phyloP scores from a whole-genome alignment of 2,329 filamentous ascomycete species.

The Exophiala sp. region DNA sequence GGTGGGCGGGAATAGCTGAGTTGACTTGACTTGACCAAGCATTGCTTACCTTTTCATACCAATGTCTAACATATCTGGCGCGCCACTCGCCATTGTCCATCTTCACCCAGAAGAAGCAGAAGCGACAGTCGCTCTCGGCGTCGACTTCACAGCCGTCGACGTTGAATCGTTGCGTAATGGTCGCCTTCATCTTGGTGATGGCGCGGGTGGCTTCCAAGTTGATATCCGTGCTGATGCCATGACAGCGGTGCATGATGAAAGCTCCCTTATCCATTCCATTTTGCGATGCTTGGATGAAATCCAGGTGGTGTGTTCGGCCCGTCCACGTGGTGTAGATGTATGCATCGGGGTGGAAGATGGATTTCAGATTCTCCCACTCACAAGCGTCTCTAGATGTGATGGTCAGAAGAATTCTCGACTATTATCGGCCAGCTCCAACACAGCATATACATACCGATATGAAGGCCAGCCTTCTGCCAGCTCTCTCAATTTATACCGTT shows the following conservation, averaged over 20 bases:
- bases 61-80: conserved; percentile 41
- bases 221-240: conserved; percentile 45
- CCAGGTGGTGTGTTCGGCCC: conserved; percentile 38
- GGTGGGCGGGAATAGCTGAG: neutral
- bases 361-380: conserved; percentile 49
- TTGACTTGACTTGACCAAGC: neutral
- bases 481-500: conserved; percentile 45
- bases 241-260: conserved; percentile 55
- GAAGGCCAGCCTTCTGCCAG: conserved; percentile 48
- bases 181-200: conserved; percentile 51
- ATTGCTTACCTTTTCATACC: conserved; percentile 45
- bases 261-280: conserved; percentile 47
- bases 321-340: conserved; percentile 50
- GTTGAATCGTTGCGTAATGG: conserved; percentile 48
- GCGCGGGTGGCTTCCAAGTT: conserved; percentile 38
- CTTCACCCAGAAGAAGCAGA: conserved; percentile 26
- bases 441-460: conserved; percentile 41
- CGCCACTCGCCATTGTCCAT: conserved; percentile 13
- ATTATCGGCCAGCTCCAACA: no score
- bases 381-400: conserved; percentile 38
- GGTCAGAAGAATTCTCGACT: no score
- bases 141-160: conserved; percentile 27
- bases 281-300: conserved; percentile 48
- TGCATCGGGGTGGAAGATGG: conserved; percentile 47
- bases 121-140: conserved; percentile 27